Evolutionary conservation across 1,284 basidiomycete genomes (phyloP), one percentile per base, ranked within the genome.

Genomic region (Sporisorium sorghi): DNA sequence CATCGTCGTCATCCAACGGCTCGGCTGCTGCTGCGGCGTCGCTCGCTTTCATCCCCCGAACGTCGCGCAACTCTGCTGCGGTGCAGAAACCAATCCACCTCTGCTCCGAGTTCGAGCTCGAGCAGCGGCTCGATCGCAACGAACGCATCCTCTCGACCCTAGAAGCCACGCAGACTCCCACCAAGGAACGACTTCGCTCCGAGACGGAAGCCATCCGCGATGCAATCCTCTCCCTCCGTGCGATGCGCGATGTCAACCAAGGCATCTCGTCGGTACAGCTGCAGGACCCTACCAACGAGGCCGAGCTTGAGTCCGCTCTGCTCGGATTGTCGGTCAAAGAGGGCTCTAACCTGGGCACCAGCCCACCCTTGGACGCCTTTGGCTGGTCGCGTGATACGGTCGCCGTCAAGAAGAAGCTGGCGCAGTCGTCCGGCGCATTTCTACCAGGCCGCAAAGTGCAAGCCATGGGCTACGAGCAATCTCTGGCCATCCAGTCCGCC

Each of bases 61-160:
- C 63, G 5, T 58, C 63, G 5, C 67, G 67, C 56, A 66, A 62
- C 35, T 70, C 72, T 23, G 59, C 67, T 7, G 59, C 58, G 5
- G 53, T 74, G 17, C 66, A 69, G 35, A 74, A 74, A 37, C 66
- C 72, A 2, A 66, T 74, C 32, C 63, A 66, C 17, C 59, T 56
- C 15, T 74, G 72, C 37, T 71, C 61, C 24, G 72, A 74, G 26
- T 74, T 74, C 21, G 72, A 74, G 51, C 72, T 74, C 49, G 72
- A 70, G 49, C 67, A 74, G 53, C 65, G 68, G 30, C 60, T 74
- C n/a, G 72, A 74, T 47, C 67, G 72, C 39, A 66, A 70, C 40
- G 51, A 74, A 28, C 67, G 72, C 53, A 70, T 74, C 24, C 72
- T 74, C 17, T 55, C 72, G 26, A 56, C 72, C 0, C 43, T 70